Evolutionary conservation across 1,284 basidiomycete genomes (phyloP), one percentile per base, ranked within the genome.

Genomic region (Rhizoctonia solani): DNA sequence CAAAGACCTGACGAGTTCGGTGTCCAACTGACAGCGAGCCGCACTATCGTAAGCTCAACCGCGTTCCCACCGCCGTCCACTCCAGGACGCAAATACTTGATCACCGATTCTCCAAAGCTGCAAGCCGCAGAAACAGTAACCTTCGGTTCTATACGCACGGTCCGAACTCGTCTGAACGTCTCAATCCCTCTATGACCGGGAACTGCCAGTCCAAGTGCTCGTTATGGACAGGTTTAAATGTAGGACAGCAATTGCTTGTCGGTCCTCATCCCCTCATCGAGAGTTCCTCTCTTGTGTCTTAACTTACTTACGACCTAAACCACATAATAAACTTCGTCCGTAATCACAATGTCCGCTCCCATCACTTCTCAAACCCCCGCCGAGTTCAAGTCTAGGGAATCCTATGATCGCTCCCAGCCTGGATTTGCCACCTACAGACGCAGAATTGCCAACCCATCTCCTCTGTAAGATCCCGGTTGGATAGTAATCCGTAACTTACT

Each of bases 101-200:
- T 58, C 16, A 13, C 55, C 55, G 55, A 44, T 23, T n/a, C 55
- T 58, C 34, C n/a, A n/a, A n/a, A n/a, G n/a, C n/a, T n/a, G n/a
- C 37, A 41, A 21, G 23, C 25, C 30, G 39, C 39, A 58, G 55
- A 58, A 58, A 58, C 42, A 16, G n/a, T 29, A 47, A 46, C 16
- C 14, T 16, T 21, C 55, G 42, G 42, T 58, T 58, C 55, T 13
- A 47, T 42, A 58, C 55, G 41, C 55, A 58, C 55, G 55, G 55
- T 58, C 55, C 55, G 55, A 58, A 58, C 55, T 58, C 55, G 55
- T 42, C 41, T 58, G 42, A 58, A 58, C 42, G 30, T 47, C 55
- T 47, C 55, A 58, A 8, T 58, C 19, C 3, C 23, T 41, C 27
- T 32, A 32, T 13, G 30, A 21, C n/a, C 55, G 42, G 55, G 42